These are phyloP conservation scores for Scopulariopsis brevicaulis DNA, from an alignment of 2,329 filamentous ascomycete species.

Conservation along the genomic window DNA sequence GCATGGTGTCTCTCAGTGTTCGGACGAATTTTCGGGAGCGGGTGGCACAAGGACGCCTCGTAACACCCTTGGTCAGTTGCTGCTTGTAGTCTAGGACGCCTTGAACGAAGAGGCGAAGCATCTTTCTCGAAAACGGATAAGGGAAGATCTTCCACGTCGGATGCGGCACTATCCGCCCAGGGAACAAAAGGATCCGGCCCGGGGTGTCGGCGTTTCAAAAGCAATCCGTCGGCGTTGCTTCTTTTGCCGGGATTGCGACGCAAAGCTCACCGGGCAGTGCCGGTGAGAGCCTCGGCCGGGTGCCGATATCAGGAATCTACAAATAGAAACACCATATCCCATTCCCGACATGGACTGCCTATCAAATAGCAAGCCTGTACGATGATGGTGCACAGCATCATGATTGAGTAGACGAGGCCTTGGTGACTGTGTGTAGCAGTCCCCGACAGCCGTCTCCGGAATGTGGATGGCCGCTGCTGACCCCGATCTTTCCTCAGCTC, in stretches of 20 bases:
- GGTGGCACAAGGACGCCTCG: neutral
- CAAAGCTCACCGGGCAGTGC: no score
- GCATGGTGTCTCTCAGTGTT: neutral
- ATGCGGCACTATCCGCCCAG: no score
- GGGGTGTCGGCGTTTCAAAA: no score
- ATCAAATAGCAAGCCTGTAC: neutral
- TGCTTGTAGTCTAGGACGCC: neutral
- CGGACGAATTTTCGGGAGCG: neutral
- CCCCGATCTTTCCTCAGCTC: no score
- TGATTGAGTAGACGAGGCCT: neutral
- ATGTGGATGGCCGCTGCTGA: no score
- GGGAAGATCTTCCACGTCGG: no score
- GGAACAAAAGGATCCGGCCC: no score
- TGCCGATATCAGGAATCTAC: neutral
- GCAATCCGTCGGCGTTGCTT: no score
- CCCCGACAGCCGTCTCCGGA: no score
- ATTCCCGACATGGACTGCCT: neutral
- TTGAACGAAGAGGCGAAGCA: neutral
- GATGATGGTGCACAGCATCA: neutral
- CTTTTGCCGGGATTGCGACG: no score
- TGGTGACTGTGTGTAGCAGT: neutral
- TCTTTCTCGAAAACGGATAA: no score
- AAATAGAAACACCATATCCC: neutral
- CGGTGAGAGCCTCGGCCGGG: no score
- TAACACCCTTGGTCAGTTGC: neutral